A percentile compares a stretch with the other conserved stretches of the same genome.
These are phyloP conservation scores for Leccinellum rugosiceps DNA, from an alignment of 768 basidiomycete species.

Conservation along the genomic window DNA sequence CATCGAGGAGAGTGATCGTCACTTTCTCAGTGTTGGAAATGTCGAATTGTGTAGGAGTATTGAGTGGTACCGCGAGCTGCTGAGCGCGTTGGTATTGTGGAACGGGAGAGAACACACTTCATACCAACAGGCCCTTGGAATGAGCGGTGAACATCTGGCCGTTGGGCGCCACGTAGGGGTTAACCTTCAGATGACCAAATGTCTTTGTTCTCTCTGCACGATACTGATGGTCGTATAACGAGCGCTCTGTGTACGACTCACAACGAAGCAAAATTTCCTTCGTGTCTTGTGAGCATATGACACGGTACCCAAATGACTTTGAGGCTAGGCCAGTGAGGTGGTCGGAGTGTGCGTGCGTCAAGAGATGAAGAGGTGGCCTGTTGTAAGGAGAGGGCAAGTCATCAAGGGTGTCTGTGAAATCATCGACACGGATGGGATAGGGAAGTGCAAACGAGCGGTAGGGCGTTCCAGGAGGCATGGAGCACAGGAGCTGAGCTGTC, in stretches of 20 bases:
- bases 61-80: conserved; percentile 57
- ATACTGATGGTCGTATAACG: conserved; percentile 45
- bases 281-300: conserved; percentile 80
- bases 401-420: conserved; percentile 54
- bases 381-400: conserved; percentile 31
- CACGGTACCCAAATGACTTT: conserved; percentile 65
- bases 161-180: conserved; percentile 43
- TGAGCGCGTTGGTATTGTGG: background rate
- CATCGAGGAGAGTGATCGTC: conserved; percentile 78
- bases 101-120: background rate
- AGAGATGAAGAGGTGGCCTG: conserved; percentile 57
- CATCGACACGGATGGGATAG: conserved; percentile 85
- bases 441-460: conserved; percentile 74
- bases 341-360: conserved; percentile 89
- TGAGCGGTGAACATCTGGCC: conserved; percentile 48
- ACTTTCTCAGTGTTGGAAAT: conserved; percentile 57
- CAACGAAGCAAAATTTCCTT: conserved; percentile 82
- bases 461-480: conserved; percentile 76
- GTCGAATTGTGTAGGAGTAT: conserved; percentile 61
- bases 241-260: conserved; percentile 66
- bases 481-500: conserved; percentile 16
- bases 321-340: conserved; percentile 77
- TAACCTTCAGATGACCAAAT: conserved; percentile 64
- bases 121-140: conserved; percentile 55
- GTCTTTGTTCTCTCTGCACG: conserved; percentile 40